Evolutionary conservation across 768 basidiomycete species (phyloP).

Genomic region (Leccinum subtestaceum): DNA sequence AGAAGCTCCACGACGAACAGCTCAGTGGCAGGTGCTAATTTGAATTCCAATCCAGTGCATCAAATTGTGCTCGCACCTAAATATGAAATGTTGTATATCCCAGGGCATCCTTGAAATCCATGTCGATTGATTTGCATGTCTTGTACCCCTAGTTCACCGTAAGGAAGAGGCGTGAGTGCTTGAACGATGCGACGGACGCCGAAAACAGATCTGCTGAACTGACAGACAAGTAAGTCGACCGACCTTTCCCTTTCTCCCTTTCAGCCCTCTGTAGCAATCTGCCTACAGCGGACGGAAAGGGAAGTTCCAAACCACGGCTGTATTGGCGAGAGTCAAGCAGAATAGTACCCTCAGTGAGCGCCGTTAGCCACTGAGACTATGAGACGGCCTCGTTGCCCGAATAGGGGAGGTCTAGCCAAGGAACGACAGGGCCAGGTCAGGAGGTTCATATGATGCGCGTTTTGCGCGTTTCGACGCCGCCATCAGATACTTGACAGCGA

Average conservation of each 20-base stretch:
- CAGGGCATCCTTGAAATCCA: too few species aligned
- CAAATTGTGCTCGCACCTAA: neutral
- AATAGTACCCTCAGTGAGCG: neutral
- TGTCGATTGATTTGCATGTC: neutral
- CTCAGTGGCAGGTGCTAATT: neutral
- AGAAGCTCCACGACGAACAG: neutral
- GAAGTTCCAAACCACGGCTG: neutral
- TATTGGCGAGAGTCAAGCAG: neutral
- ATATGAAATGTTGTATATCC: constrained; percentile 11
- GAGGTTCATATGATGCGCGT: neutral
- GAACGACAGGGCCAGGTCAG: neutral
- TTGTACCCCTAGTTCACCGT: neutral
- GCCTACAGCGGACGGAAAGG: constrained; percentile 29
- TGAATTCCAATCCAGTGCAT: neutral
- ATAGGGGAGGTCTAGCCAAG: constrained; percentile 2
- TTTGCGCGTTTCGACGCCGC: neutral
- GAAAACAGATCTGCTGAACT: neutral
- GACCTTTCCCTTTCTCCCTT: constrained; percentile 13
- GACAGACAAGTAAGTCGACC: neutral
- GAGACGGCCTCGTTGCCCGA: neutral
- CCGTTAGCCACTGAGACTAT: neutral
- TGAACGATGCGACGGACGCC: neutral
- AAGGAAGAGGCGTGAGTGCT: neutral
- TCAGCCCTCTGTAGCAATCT: constrained; percentile 20
- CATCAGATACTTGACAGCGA: neutral